Evolutionary conservation across 441 rosid genomes (phyloP), one percentile per base, ranked within the genome.

Genomic region (Erysimum cheiri): DNA sequence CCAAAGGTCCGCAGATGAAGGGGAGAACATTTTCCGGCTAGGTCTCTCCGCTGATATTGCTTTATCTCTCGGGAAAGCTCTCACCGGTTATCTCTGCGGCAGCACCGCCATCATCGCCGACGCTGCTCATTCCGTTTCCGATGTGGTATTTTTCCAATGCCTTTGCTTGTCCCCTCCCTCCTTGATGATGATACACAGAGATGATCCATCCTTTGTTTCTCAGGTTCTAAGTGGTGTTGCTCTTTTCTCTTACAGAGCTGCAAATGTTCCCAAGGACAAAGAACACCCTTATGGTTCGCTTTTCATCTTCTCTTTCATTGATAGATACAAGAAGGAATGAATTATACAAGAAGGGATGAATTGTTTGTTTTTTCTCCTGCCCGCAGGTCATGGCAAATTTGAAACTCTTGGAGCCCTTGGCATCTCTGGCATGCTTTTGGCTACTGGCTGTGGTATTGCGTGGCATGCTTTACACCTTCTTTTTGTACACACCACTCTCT

Each of bases 381-480:
- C n/a, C 59, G 68, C 83, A 93, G 96, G 97, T 48, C 98, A 92
- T 73, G 96, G 99, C 28, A 92, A 92, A 70, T 94, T 94, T 44
- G 99, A 94, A 80, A 85, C 95, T 48, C 83, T 92, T 8, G 99
- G 98, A 75, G 96, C 99, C 29, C 91, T 94, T 66, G 97, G 87
- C 39, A 94, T 92, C 80, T 92, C 99, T 67, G 80, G 80, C 81
- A 90, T 92, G 98, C 97, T 92, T 81, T 77, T 92, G 78, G 96
- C 87, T 4, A 90, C 99, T 64, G 86, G 94, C 71, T 87, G 89
- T 46, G 96, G 98, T 75, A 87, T 94, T 82, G 92, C 86, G 12
- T 94, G 90, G 94, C 98, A 92, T 88, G 89, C 98, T 70, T 44
- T 83, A 8, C 81, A 92, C 47, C 77, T 94, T 80, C 77, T 92